Percentiles rank a stretch among this genome's conserved stretches.
phyloP scores from a whole-genome alignment of 768 basidiomycete genomes.

The Leccinellum albellum region DNA sequence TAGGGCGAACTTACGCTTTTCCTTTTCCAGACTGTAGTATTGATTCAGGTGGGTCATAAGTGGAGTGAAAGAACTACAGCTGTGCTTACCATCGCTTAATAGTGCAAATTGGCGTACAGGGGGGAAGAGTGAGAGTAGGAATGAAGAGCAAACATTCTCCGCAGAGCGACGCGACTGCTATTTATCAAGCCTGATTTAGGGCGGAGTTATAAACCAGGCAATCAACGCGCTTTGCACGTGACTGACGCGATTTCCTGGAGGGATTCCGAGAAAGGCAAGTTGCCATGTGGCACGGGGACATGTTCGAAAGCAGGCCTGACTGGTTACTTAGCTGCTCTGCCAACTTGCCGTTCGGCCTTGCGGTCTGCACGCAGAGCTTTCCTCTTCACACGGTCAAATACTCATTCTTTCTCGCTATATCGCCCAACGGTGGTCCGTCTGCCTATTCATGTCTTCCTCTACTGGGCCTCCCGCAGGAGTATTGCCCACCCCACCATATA shows the following conservation, averaged over 20 bases:
- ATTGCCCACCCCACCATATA: slow-evolving; percentile 30
- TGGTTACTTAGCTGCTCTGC: background rate
- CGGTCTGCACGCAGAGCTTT: slow-evolving; percentile 30
- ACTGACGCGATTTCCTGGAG: slow-evolving; percentile 22
- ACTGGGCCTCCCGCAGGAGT: slow-evolving; percentile 35
- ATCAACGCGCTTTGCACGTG: slow-evolving; percentile 36
- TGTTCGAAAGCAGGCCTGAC: slow-evolving; percentile 12
- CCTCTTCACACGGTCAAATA: slow-evolving; percentile 15
- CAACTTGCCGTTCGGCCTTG: slow-evolving; percentile 24
- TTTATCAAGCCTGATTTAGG: slow-evolving; percentile 27
- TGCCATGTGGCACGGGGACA: slow-evolving; percentile 15
- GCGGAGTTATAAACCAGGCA: slow-evolving; percentile 29
- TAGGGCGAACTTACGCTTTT: slow-evolving; percentile 40
- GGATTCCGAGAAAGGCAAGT: slow-evolving; percentile 17
- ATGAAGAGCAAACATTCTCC: slow-evolving; percentile 2
- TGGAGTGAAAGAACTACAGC: background rate
- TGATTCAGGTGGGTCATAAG: slow-evolving; percentile 5
- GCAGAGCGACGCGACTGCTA: slow-evolving; percentile 23
- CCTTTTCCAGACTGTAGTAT: slow-evolving; percentile 50
- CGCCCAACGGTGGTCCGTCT: slow-evolving; percentile 26
- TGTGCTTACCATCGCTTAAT: slow-evolving; percentile 32
- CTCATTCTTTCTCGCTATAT: background rate
- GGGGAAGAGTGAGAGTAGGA: slow-evolving; percentile 22
- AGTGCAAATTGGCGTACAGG: slow-evolving; percentile 3
- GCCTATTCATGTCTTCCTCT: slow-evolving; percentile 31